Base-by-base conservation (phyloP, 768 basidiomycete genomes). In the Mycena amicta region DNA sequence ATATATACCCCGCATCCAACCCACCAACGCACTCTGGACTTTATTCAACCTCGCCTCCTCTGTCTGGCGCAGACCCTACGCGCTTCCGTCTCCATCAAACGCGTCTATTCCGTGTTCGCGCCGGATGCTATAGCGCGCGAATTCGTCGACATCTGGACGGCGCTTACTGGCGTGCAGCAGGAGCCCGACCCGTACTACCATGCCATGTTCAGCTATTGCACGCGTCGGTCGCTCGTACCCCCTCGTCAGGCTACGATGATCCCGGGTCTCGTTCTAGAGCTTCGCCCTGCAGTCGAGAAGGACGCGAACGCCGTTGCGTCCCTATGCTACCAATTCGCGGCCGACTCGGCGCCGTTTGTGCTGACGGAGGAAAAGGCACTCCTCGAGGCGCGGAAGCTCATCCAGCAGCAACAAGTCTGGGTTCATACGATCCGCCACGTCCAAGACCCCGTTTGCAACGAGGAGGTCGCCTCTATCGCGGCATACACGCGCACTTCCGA, bases 81-180 rank as follows among this genome's bases (percentile, higher is more conserved):
- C 8, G 61, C 52, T 0, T 50, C 63, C 3, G 74, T 83, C 20
- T 70, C 72, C 12, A 52, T 57, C 4, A 65, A 72, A 28, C 76
- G 88, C 12, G 75, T 88, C 0, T 92, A 86, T 68, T 89, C 90
- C 1, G 76, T 90, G 8, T 92, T 89, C 62, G 83, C 86, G 1
- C 74, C 79, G 4, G 76, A 83, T 3, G 62, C 66, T 5, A 71
- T 90, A 18, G 71, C 83, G 3, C 39, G 59, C 6, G 62, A 64
- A 3, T 89, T 92, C 59, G 75, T 78, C 3, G 52, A 68, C 2
- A 62, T 74, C 18, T 90, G 86, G 88, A 71, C 74, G 25, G 53
- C 62, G 8, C 59, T 74, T 25, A 84, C 87, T 1, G 75, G 77
- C 2, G 74, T 84, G 25, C 56, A 62, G 3, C 45, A 67, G 29